Evolutionary conservation across 257 asterid species (phyloP).

Genomic region (Solanum piurae): DNA sequence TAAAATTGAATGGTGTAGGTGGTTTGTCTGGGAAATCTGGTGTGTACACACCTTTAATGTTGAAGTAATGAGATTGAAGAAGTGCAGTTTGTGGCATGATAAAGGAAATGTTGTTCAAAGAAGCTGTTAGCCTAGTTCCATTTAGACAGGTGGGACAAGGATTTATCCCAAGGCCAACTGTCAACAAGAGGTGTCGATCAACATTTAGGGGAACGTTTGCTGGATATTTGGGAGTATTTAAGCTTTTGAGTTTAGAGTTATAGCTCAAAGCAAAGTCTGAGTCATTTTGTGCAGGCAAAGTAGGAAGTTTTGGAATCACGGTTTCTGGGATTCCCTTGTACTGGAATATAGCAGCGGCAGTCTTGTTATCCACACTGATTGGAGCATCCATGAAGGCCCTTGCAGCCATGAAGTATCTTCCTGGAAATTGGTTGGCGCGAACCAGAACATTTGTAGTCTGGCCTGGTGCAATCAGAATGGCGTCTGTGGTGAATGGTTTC

Average conservation of each 20-base stretch:
- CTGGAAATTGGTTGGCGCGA: conserved; percentile 23
- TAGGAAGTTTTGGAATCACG: conserved; percentile 19
- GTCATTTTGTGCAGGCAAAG: conserved; percentile 32
- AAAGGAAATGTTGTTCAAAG: conserved; percentile 26
- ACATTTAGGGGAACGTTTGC: conserved; percentile 47
- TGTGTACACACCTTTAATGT: conserved; percentile 9
- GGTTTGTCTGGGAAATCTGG: conserved; percentile 30
- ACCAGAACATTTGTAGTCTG: conserved; percentile 42
- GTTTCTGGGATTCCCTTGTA: conserved; percentile 33
- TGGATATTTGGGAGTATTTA: conserved; percentile 28
- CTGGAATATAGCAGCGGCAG: conserved; percentile 44
- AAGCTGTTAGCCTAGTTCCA: conserved; percentile 21
- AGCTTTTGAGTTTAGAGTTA: conserved; percentile 28
- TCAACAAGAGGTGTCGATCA: conserved; percentile 34
- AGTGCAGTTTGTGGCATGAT: conserved; percentile 16
- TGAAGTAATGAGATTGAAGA: conserved; percentile 25
- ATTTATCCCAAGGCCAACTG: conserved; percentile 41
- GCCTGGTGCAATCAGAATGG: conserved; percentile 36
- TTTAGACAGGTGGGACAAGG: conserved; percentile 33
- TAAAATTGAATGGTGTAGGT: conserved; percentile 18
- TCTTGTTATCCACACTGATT: conserved; percentile 38
- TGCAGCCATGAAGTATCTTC: conserved; percentile 33
- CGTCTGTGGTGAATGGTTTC: conserved; percentile 37
- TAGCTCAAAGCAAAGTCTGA: conserved; percentile 26
- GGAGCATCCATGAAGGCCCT: conserved; percentile 47